A percentile compares a stretch with the other conserved stretches of the same genome.
These are phyloP conservation scores for Fusarium abutilonis DNA, from an alignment of 2,329 filamentous ascomycete genomes.

Conservation along the genomic window DNA sequence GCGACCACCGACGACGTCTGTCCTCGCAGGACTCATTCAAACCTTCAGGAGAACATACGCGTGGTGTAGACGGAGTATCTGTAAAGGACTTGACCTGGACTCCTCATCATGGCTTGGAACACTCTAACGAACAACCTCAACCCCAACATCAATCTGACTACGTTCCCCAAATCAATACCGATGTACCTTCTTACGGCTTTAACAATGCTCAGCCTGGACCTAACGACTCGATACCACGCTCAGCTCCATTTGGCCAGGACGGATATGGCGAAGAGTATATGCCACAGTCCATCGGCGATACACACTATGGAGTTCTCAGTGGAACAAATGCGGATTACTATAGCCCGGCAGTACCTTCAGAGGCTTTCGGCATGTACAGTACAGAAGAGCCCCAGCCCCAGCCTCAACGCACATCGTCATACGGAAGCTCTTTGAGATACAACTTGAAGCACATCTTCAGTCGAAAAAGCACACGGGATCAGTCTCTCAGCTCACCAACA, in stretches of 20 bases:
- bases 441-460: constrained; percentile 52
- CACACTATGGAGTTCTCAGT: constrained; percentile 48
- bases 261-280: constrained; percentile 43
- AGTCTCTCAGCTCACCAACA: constrained; percentile 44
- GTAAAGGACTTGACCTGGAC: constrained; percentile 45
- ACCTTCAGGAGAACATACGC: constrained; percentile 44
- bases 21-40: constrained; percentile 53
- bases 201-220: constrained; percentile 18
- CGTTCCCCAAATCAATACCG: constrained; percentile 34
- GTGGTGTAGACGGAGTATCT: constrained; percentile 41
- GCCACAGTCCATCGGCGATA: constrained; percentile 44
- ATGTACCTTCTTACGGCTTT: constrained; percentile 13
- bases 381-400: constrained; percentile 40
- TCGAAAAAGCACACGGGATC: constrained; percentile 49
- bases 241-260: constrained; percentile 38
- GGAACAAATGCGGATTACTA: constrained; percentile 56
- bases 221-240: constrained; percentile 33
- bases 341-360: constrained; percentile 53
- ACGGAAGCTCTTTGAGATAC: constrained; percentile 50
- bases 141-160: constrained; percentile 13
- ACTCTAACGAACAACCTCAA: constrained; percentile 28
- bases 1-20: constrained; percentile 45
- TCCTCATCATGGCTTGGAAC: constrained; percentile 29
- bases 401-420: constrained; percentile 44
- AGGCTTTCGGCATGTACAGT: constrained; percentile 54